Percentiles rank a stretch among this genome's conserved stretches.
phyloP scores from a whole-genome alignment of 2,329 filamentous ascomycete species.

The Juglanconis oblonga region DNA sequence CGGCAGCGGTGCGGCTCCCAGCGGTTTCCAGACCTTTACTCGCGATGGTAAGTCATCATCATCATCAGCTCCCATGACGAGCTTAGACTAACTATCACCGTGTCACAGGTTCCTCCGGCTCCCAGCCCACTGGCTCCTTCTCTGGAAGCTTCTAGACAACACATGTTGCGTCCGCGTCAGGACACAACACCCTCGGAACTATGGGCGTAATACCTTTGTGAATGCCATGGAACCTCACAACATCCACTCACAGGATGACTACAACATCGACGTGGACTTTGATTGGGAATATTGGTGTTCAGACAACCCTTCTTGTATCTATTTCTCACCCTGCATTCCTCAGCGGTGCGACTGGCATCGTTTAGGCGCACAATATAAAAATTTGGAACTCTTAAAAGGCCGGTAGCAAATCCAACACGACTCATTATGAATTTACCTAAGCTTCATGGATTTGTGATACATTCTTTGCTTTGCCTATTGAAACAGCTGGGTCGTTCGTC shows the following conservation, averaged over 20 bases:
- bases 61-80: too few species aligned
- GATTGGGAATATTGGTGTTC: background rate
- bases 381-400: background rate
- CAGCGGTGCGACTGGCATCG: background rate
- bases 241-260: too few species aligned
- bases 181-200: background rate
- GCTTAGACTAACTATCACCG: too few species aligned
- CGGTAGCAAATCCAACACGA: background rate
- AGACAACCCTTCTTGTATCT: background rate
- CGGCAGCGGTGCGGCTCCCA: background rate
- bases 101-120: background rate
- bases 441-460: too few species aligned
- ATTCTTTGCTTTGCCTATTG: too few species aligned
- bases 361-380: background rate
- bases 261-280: too few species aligned
- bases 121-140: background rate
- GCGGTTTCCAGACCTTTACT: conserved; percentile 10
- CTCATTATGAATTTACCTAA: background rate
- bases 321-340: background rate
- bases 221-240: background rate
- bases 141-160: background rate
- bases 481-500: too few species aligned
- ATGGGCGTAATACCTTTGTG: background rate
- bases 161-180: background rate
- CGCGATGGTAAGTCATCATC: too few species aligned